phyloP scores from a whole-genome alignment of 2,329 filamentous ascomycete genomes.

The Diaporthe citrichinensis region DNA sequence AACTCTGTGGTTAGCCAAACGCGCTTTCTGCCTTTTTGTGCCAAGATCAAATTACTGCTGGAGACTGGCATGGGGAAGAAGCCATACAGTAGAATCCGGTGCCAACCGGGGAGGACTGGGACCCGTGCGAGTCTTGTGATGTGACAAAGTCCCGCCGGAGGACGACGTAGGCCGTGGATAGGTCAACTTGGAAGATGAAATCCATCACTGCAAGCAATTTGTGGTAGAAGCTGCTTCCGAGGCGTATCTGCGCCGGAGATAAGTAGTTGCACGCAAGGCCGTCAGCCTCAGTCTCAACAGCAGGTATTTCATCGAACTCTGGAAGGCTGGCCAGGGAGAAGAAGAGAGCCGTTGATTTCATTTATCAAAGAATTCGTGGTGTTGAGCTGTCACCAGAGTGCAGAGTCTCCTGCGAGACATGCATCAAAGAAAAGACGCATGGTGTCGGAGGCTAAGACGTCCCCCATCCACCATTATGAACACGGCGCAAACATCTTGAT shows the following conservation, averaged over 20 bases:
- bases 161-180: slow-evolving; percentile 39
- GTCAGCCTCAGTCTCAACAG: slow-evolving; percentile 10
- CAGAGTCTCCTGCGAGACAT: slow-evolving; percentile 22
- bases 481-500: background rate
- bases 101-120: slow-evolving; percentile 29
- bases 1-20: background rate
- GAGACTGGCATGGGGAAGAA: background rate
- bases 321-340: slow-evolving; percentile 51
- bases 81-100: slow-evolving; percentile 33
- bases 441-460: background rate
- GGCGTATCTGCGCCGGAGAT: background rate
- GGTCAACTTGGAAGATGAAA: slow-evolving; percentile 41
- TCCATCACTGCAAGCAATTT: slow-evolving; percentile 34
- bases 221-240: background rate
- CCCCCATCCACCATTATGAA: slow-evolving; percentile 2
- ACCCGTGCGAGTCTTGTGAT: slow-evolving; percentile 22
- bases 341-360: background rate
- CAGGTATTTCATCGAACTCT: slow-evolving; percentile 46
- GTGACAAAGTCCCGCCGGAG: slow-evolving; percentile 37
- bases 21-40: background rate
- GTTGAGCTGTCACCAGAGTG: background rate
- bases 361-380: background rate
- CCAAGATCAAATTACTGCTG: too few species aligned
- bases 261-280: background rate
- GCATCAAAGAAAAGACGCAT: slow-evolving; percentile 44